A percentile compares a stretch with the other conserved stretches of the same genome.
Conservation (phyloP, 345 rosid species). For the Hibiscus trionum region DNA sequence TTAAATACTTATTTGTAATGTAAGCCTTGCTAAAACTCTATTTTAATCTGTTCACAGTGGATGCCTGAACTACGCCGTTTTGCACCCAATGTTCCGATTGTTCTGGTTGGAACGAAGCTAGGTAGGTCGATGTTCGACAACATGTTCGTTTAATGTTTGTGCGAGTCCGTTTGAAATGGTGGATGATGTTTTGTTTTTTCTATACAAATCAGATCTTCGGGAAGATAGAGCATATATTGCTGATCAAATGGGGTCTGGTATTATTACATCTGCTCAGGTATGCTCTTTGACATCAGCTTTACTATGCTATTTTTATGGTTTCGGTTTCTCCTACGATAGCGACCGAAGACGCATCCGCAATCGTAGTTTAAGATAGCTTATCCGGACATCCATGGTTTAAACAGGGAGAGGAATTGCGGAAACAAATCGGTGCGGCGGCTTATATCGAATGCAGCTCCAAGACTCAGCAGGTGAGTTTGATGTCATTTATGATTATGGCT, state of each 20-base stretch:
- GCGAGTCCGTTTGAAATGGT: background rate
- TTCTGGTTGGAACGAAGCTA: slow-evolving; percentile 91
- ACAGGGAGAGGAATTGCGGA: slow-evolving; percentile 93
- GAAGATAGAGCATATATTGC: slow-evolving; percentile 64
- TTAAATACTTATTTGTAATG: too few relatives aligned
- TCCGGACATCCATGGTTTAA: background rate
- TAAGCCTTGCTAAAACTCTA: too few relatives aligned
- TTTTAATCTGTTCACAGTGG: slow-evolving; percentile 45
- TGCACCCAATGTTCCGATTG: slow-evolving; percentile 92
- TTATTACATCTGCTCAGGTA: slow-evolving; percentile 77
- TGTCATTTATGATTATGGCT: background rate
- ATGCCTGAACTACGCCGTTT: slow-evolving; percentile 96
- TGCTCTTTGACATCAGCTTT: background rate
- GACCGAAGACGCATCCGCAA: background rate
- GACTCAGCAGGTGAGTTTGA: slow-evolving; percentile 70
- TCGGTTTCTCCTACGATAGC: background rate
- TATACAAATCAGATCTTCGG: slow-evolving; percentile 53
- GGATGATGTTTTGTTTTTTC: background rate
- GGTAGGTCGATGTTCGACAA: slow-evolving; percentile 33
- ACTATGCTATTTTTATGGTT: background rate
- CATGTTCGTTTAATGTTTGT: background rate
- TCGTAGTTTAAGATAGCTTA: background rate
- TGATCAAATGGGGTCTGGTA: slow-evolving; percentile 55
- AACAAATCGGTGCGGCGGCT: slow-evolving; percentile 91
- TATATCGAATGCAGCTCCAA: slow-evolving; percentile 97